Base-by-base conservation (phyloP, 176 grass and related monocot species). In the Thinopyrum elongatum region DNA sequence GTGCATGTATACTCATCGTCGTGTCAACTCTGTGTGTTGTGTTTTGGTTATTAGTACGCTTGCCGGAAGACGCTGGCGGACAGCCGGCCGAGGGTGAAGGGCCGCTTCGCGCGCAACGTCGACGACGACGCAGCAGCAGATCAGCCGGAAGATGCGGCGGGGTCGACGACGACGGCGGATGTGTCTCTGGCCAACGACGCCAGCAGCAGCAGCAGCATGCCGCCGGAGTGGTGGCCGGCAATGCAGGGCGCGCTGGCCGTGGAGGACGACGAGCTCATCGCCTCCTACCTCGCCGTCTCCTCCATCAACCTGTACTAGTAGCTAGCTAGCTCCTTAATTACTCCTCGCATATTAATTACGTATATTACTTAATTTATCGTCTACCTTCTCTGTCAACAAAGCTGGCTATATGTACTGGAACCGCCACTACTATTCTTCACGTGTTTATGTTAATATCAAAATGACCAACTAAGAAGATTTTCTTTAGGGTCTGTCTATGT, bases 31-130 rank as follows among this genome's bases (percentile, higher is more conserved):
- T 66, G 10, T 41, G 3, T 46, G 14, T 74, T 74, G 38, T 26
- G 25, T 31, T 33, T 33, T 28, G 7, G 1, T 9, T 7, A 1
- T 5, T 6, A 97, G 95, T 98, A 98, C 41, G 93, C 93, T 79
- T 95, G 95, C 89, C 86, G 93, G 85, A 98, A 95, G 91, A 95
- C 93, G 11, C 87, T 98, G 1, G 95, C 95, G 10, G 95, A 98
- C 78, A 98, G 93, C 36, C 88, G 91, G 39, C 93, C 91, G 6
- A 67, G 95, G 74, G 95, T 95, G 69, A 93, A 92, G 84, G 95
- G 95, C 29, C 91, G 95, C 33, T 98, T 98, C 55, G 92, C 95
- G 10, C 79, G 90, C 57, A 90, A 90, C 65, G 82, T 41, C 46
- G 87, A 90, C 60, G 30, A 53, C 19, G 85, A 78, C 13, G 61